Evolutionary conservation across 345 rosid species (phyloP).

Genomic region (Turnera subulata): DNA sequence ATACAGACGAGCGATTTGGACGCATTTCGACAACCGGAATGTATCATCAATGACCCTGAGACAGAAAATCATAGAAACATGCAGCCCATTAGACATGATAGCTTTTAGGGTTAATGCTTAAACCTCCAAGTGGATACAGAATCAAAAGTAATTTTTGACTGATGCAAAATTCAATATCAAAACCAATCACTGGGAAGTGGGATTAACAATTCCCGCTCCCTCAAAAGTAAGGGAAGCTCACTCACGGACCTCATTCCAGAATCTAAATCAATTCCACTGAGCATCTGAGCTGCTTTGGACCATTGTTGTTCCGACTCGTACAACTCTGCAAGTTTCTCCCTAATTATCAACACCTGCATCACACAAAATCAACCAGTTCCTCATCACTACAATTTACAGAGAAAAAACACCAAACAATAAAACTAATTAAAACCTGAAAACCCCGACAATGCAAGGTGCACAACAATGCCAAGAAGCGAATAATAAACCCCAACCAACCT

Average conservation of each 20-base stretch:
- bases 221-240: conserved; percentile 4
- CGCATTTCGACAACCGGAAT: conserved; percentile 87
- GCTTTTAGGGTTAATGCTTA: no score
- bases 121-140: conserved; percentile 6
- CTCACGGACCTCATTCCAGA: conserved; percentile 84
- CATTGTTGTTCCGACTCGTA: conserved; percentile 90
- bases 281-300: conserved; percentile 99
- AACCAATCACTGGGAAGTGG: no score
- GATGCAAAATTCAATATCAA: neutral
- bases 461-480: neutral
- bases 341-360: conserved; percentile 64
- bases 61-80: conserved; percentile 10
- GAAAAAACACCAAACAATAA: neutral
- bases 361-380: conserved; percentile 9
- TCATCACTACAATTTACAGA: neutral
- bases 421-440: neutral
- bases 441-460: neutral
- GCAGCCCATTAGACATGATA: neutral
- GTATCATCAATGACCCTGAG: conserved; percentile 80
- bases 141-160: neutral
- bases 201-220: no score
- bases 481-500: conserved; percentile 40
- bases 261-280: conserved; percentile 94
- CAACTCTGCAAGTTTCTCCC: conserved; percentile 94
- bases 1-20: conserved; percentile 92